Conservation (phyloP, 805 yeast species). For the Candida nanaspora region DNA sequence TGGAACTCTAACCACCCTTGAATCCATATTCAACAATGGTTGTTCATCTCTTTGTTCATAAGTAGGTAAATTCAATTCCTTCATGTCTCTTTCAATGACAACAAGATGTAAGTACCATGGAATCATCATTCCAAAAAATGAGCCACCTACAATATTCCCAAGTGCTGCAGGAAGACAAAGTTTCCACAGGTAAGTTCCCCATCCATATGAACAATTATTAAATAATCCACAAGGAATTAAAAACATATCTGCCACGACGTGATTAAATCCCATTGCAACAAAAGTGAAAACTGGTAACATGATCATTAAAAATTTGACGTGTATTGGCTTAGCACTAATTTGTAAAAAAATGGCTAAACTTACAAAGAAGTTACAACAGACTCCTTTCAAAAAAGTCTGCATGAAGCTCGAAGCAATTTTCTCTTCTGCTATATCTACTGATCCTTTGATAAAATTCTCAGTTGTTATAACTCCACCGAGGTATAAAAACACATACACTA, state of each 20-base stretch:
- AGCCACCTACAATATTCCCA: slow-evolving; percentile 80
- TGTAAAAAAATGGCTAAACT: slow-evolving; percentile 71
- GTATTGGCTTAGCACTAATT: slow-evolving; percentile 71
- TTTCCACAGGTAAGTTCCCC: slow-evolving; percentile 66
- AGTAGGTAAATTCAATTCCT: slow-evolving; percentile 51
- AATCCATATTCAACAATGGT: slow-evolving; percentile 69
- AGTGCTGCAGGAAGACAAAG: slow-evolving; percentile 60
- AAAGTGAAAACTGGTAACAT: slow-evolving; percentile 67
- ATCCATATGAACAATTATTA: slow-evolving; percentile 57
- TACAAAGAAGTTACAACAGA: slow-evolving; percentile 75
- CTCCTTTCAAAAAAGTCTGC: slow-evolving; percentile 59
- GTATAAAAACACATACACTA: slow-evolving; percentile 56
- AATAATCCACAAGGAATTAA: slow-evolving; percentile 58
- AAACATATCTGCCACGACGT: slow-evolving; percentile 79
- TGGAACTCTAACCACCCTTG: slow-evolving; percentile 59
- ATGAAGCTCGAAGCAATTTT: slow-evolving; percentile 42
- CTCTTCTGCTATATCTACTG: slow-evolving; percentile 37
- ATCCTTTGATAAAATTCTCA: slow-evolving; percentile 37
- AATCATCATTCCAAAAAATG: slow-evolving; percentile 50
- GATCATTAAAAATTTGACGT: slow-evolving; percentile 62
- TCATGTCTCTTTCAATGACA: slow-evolving; percentile 67
- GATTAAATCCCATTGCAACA: slow-evolving; percentile 73
- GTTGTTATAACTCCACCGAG: slow-evolving; percentile 42
- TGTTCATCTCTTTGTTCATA: slow-evolving; percentile 75
- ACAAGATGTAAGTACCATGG: slow-evolving; percentile 71